Evolutionary conservation across 106 monocot genomes (phyloP), one percentile per base, ranked within the genome.

Genomic region (Dioscorea zingiberensis): DNA sequence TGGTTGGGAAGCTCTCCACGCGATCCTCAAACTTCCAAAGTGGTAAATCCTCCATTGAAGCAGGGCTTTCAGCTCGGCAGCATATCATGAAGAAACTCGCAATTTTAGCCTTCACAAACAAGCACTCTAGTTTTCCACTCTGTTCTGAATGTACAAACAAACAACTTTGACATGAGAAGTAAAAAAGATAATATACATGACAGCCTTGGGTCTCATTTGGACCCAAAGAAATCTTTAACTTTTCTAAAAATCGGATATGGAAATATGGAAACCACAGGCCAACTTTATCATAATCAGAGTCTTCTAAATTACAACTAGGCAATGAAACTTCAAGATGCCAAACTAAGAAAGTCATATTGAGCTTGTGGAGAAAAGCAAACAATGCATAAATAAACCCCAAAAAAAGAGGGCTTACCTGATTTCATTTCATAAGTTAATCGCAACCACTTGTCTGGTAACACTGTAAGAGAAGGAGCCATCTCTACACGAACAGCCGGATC

Each of bases 121-220:
- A 67, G 64, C 98, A 98, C 47, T 98, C 98, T 28, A 98, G 84
- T 59, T 88, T 89, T 66, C 98, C 98, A 72, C 98, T 93, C 70
- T 93, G 86, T 60, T 65, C 98, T 98, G 88, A 77, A 83, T 27
- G 38, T 1, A 29, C 21, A 44, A 44, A 63, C 21, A 55, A 10
- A 21, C 27, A 63, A 44, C 1, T 29, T 16, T 61, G 27, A 29
- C 38, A 38, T 38, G 38, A 38, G 38, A 38, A 38, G 38, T 6
- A 38, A 38, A 38, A 38, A 6, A 38, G 38, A 38, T 2, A 10
- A 38, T 38, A 10, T 10, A 38, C 38, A 38, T 30, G 38, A 38
- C 10, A 38, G 38, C 6, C 38, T 38, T 8, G 3, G 6, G 30
- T 30, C 30, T 30, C 30, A 2, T 30, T 30, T 30, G 30, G 30